Evolutionary conservation across 2,329 filamentous ascomycete genomes (phyloP).

Genomic region (Phyllosticta citribraziliensis): DNA sequence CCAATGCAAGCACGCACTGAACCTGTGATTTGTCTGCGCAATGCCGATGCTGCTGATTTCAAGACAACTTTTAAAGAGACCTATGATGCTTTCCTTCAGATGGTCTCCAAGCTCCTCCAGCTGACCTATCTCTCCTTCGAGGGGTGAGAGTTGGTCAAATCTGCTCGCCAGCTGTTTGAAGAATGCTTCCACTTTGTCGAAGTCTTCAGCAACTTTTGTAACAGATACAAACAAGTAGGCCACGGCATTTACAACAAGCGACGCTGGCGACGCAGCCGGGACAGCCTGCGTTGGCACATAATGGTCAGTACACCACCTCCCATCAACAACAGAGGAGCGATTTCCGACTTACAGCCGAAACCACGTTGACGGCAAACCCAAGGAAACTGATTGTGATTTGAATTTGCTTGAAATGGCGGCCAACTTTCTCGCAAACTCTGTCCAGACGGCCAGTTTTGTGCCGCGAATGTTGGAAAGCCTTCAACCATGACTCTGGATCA

Average conservation of each 20-base stretch:
- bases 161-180: background rate
- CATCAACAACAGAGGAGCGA: too few relatives aligned
- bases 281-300: background rate
- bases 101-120: too few relatives aligned
- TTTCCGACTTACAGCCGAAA: background rate
- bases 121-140: too few relatives aligned
- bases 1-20: too few relatives aligned
- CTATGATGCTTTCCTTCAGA: too few relatives aligned
- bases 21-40: too few relatives aligned
- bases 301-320: too few relatives aligned
- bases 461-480: background rate
- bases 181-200: background rate
- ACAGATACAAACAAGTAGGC: background rate
- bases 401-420: background rate
- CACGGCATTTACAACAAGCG: background rate
- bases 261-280: background rate
- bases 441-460: background rate
- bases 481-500: background rate
- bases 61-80: too few relatives aligned
- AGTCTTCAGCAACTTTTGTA: background rate
- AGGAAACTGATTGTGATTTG: background rate
- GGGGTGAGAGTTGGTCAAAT: too few relatives aligned
- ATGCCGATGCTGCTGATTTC: too few relatives aligned
- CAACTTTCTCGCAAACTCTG: background rate
- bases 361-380: background rate